These are phyloP conservation scores for Sphaerulina vaccinii DNA, from an alignment of 2,329 filamentous ascomycete species.

Conservation along the genomic window DNA sequence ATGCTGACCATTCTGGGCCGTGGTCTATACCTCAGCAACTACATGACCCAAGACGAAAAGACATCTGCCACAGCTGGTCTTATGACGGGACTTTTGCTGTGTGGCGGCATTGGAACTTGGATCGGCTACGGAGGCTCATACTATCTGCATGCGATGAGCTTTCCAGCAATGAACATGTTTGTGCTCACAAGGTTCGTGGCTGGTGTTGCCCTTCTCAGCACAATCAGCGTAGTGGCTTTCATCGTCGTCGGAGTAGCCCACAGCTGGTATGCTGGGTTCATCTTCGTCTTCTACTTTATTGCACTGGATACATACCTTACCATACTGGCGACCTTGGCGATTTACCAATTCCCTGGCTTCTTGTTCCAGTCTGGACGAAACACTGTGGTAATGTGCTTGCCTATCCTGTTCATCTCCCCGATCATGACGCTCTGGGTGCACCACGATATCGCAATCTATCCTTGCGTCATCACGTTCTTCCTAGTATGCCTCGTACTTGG, in stretches of 20 bases:
- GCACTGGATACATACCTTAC: slow-evolving; percentile 60
- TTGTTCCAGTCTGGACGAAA: slow-evolving; percentile 58
- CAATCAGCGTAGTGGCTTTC: slow-evolving; percentile 47
- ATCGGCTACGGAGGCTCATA: slow-evolving; percentile 63
- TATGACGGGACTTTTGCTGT: slow-evolving; percentile 56
- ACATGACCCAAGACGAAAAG: slow-evolving; percentile 52
- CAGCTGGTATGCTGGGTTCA: slow-evolving; percentile 48
- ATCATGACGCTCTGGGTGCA: slow-evolving; percentile 35
- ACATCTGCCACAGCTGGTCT: slow-evolving; percentile 57
- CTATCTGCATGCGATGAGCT: slow-evolving; percentile 59
- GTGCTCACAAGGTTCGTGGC: slow-evolving; percentile 51
- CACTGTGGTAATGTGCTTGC: slow-evolving; percentile 9
- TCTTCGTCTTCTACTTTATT: slow-evolving; percentile 61
- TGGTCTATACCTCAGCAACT: slow-evolving; percentile 60
- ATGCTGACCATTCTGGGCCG: slow-evolving; percentile 59
- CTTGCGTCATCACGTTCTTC: slow-evolving; percentile 55
- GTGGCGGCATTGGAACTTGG: slow-evolving; percentile 62
- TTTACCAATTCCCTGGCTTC: slow-evolving; percentile 52
- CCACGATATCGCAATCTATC: slow-evolving; percentile 51
- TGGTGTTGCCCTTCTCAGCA: slow-evolving; percentile 48
- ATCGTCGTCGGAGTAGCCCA: slow-evolving; percentile 49
- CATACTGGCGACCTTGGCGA: slow-evolving; percentile 51
- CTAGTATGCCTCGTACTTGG: slow-evolving; percentile 52
- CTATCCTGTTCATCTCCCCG: slow-evolving; percentile 8
- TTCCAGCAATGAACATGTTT: slow-evolving; percentile 56